Conservation (phyloP, 108 stramenopile species). For the Nitzschia sp. region DNA sequence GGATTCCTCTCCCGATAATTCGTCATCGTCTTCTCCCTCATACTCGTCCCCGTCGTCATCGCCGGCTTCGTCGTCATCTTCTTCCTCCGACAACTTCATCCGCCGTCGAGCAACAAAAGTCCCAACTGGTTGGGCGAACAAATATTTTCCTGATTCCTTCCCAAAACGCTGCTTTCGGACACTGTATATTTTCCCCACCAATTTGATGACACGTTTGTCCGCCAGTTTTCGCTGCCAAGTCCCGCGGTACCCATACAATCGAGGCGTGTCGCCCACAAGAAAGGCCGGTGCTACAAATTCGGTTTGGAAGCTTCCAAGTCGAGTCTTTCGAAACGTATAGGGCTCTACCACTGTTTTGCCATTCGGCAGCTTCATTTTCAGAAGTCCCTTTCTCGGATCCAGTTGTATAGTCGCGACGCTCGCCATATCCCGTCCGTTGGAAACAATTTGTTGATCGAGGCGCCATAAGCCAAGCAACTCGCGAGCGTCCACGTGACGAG, state of each 20-base stretch:
- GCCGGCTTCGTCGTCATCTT: conserved; percentile 26
- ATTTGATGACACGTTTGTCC: conserved; percentile 46
- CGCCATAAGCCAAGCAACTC: conserved; percentile 54
- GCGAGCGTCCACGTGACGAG: conserved; percentile 35
- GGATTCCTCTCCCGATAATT: background rate
- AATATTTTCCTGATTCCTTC: conserved; percentile 25
- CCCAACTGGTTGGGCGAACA: conserved; percentile 31
- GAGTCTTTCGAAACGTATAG: conserved; percentile 23
- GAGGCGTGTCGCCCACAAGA: conserved; percentile 38
- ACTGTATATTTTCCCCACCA: conserved; percentile 50
- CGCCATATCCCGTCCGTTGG: conserved; percentile 19
- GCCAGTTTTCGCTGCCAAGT: conserved; percentile 52
- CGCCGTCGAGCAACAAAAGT: conserved; percentile 55
- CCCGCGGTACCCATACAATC: conserved; percentile 44
- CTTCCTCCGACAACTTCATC: conserved; percentile 26
- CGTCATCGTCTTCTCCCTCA: conserved; percentile 23
- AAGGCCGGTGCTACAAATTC: conserved; percentile 56
- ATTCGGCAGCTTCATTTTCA: conserved; percentile 14
- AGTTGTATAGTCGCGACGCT: conserved; percentile 56
- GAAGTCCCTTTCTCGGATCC: conserved; percentile 12
- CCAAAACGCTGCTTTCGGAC: conserved; percentile 35
- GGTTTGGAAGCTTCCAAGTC: conserved; percentile 34
- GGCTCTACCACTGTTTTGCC: conserved; percentile 13
- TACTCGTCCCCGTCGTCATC: conserved; percentile 14
- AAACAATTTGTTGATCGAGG: conserved; percentile 47